phyloP scores from a whole-genome alignment of 306 rosid genomes.

The Myrica gale region DNA sequence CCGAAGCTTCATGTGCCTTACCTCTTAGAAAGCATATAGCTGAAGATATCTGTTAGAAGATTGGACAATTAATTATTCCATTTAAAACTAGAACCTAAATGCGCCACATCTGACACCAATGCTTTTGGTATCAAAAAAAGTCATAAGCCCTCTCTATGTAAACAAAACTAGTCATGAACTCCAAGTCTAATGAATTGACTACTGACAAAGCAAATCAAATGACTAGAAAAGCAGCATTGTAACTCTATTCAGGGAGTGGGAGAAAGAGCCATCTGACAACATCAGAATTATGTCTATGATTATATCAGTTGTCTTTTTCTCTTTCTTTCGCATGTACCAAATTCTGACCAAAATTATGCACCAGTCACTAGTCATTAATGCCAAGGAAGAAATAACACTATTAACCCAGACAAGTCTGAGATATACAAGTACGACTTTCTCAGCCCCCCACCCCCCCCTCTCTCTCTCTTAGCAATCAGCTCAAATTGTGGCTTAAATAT shows the following conservation, averaged over 20 bases:
- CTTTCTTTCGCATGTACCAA: neutral
- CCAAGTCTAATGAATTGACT: no score
- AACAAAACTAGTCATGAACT: no score
- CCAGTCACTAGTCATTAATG: neutral
- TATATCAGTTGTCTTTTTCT: no score
- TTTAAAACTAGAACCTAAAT: no score
- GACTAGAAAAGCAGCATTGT: neutral
- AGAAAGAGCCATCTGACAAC: neutral
- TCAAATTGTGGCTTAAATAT: neutral
- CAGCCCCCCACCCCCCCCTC: neutral
- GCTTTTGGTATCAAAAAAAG: no score
- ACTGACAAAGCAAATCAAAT: neutral
- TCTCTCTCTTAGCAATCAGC: neutral
- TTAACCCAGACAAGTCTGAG: neutral
- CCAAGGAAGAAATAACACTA: no score
- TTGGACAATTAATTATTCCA: conserved; percentile 8
- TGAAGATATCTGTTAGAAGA: conserved; percentile 69
- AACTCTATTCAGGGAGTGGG: neutral
- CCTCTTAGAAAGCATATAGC: conserved; percentile 93
- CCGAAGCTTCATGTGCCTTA: conserved; percentile 88
- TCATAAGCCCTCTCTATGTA: no score
- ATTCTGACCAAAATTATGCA: neutral
- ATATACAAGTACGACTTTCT: no score
- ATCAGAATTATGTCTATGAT: neutral
- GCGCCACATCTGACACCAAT: no score